Evolutionary conservation across 495 filamentous ascomycete genomes (phyloP).

Genomic region (Podospora fimiseda): DNA sequence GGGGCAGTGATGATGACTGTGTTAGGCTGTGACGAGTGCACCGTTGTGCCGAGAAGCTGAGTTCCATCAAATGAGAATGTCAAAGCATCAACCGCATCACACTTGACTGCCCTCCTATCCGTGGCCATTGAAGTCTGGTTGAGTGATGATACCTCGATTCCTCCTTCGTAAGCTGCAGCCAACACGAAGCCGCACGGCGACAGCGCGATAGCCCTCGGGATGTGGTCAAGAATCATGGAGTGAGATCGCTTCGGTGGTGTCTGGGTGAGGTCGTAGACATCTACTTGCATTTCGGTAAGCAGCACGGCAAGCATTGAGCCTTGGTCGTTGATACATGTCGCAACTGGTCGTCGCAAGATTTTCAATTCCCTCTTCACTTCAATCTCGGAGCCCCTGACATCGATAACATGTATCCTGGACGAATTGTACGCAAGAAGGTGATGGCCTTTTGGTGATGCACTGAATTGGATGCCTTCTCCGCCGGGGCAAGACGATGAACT

Average conservation of each 20-base stretch:
- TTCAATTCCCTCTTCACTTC: conserved; percentile 70
- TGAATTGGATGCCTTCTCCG: conserved; percentile 80
- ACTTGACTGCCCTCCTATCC: conserved; percentile 73
- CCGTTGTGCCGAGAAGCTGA: conserved; percentile 75
- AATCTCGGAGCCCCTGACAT: conserved; percentile 51
- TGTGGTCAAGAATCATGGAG: conserved; percentile 67
- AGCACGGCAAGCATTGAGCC: conserved; percentile 71
- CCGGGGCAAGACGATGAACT: conserved; percentile 77
- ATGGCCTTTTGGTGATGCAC: conserved; percentile 66
- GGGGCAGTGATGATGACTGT: conserved; percentile 77
- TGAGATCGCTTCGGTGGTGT: conserved; percentile 59
- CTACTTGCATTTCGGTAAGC: conserved; percentile 72
- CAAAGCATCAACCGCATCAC: conserved; percentile 68
- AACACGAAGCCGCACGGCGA: conserved; percentile 76
- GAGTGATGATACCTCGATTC: conserved; percentile 78
- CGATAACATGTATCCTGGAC: conserved; percentile 77
- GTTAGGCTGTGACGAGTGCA: conserved; percentile 54
- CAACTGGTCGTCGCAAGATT: conserved; percentile 67
- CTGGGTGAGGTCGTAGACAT: conserved; percentile 65
- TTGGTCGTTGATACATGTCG: conserved; percentile 74
- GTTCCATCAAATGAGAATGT: conserved; percentile 79
- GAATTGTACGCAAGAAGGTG: conserved; percentile 75
- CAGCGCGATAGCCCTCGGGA: conserved; percentile 68
- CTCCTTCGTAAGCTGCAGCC: conserved; percentile 79
- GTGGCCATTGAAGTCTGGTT: conserved; percentile 55